Evolutionary conservation across 345 rosid genomes (phyloP).

Genomic region (Corchorus capsularis): DNA sequence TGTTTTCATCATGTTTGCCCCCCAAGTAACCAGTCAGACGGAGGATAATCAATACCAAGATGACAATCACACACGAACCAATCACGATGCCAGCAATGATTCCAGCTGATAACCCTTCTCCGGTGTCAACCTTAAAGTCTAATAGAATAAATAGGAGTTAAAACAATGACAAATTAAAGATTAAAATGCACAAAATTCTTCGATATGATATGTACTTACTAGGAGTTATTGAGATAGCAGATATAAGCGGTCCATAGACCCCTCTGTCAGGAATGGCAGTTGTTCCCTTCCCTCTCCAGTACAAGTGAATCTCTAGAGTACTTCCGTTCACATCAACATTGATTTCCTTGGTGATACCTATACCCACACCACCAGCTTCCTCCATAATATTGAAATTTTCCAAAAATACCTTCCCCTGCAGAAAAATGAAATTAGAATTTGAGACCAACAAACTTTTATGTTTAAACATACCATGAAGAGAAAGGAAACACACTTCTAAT

Average conservation of each 20-base stretch:
- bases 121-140: constrained; percentile 66
- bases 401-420: constrained; percentile 58
- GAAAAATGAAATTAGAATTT: constrained; percentile 2
- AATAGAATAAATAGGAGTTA: constrained; percentile 13
- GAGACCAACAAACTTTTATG: neutral
- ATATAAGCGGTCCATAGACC: constrained; percentile 86
- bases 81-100: constrained; percentile 67
- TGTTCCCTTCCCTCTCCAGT: constrained; percentile 89
- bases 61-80: constrained; percentile 42
- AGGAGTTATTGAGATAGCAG: constrained; percentile 72
- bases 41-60: constrained; percentile 46
- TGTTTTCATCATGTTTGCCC: constrained; percentile 51
- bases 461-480: neutral
- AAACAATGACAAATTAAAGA: neutral
- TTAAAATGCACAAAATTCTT: neutral
- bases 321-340: constrained; percentile 49
- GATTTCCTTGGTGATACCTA: constrained; percentile 26
- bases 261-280: constrained; percentile 62
- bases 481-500: neutral
- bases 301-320: constrained; percentile 75
- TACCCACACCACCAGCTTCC: constrained; percentile 76
- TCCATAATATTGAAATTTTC: constrained; percentile 66
- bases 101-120: constrained; percentile 57
- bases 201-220: constrained; percentile 45
- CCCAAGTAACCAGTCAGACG: constrained; percentile 56